These are phyloP conservation scores for Paulownia fortunei DNA, from an alignment of 257 asterid species.

Conservation along the genomic window DNA sequence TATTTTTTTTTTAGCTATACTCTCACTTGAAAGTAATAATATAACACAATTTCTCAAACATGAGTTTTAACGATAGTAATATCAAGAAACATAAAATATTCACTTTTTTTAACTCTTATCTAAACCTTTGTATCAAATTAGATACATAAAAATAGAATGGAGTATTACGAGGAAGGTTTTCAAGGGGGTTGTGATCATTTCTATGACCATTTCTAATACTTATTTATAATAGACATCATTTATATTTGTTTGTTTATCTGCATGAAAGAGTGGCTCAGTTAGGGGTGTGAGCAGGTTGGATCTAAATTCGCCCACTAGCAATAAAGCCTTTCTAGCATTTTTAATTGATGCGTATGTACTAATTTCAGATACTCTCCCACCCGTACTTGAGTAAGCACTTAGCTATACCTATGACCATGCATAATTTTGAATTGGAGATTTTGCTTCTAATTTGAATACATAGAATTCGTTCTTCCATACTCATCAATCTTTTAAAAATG, in stretches of 20 bases:
- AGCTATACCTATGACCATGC: conserved; percentile 1
- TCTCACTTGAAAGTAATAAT: not conserved
- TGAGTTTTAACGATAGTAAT: too few species aligned
- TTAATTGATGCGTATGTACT: too few species aligned
- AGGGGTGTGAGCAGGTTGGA: not conserved
- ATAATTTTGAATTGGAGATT: not conserved
- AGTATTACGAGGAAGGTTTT: not conserved
- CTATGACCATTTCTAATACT: too few species aligned
- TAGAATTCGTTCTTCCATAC: not conserved
- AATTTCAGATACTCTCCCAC: not conserved
- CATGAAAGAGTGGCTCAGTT: not conserved
- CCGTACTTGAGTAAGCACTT: not conserved
- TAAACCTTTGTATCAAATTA: too few species aligned
- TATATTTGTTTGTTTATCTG: not conserved
- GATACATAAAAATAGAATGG: not conserved
- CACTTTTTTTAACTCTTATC: too few species aligned
- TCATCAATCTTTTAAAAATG: not conserved
- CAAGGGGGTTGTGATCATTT: too few species aligned
- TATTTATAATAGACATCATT: not conserved
- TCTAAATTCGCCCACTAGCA: not conserved
- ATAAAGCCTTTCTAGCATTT: not conserved
- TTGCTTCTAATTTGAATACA: not conserved
- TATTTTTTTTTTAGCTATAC: not conserved
- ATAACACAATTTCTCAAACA: too few species aligned
- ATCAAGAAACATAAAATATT: too few species aligned